Base-by-base conservation (phyloP, 2,329 filamentous ascomycete species). In the Pseudogymnoascus sp. region DNA sequence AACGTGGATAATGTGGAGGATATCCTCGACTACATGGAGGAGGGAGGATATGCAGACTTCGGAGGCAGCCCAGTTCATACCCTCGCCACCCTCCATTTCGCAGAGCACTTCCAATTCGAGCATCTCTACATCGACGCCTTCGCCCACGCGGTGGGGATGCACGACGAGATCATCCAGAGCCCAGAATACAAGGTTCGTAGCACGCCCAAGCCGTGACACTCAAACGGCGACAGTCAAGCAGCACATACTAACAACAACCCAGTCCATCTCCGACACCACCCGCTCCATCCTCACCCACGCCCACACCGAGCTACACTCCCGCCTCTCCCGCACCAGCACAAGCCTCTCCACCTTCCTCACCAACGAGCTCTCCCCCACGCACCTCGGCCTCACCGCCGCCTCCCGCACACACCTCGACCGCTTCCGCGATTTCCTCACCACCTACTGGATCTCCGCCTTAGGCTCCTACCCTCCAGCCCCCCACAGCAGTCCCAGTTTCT, bases 61-160 rank as follows among this genome's bases (percentile, higher is more conserved):
- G 79, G 81, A 2, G 82, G 85, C 65, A 84, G 85, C 65, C 84
- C 87, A 0, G 81, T 86, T 61, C 85, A 92, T 70, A 86, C 89
- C 0, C 72, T 92, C 39, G 89, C 86, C 0, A 77, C 87, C 51
- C 75, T 93, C 11, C 82, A 83, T 61, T 80, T 91, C 47, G 86
- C 88, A 1, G 90, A 93, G 70, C 77, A 80, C 21, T 87, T 86
- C 67, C 81, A 83, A 61, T 74, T 88, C 26, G 79, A 78, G 62
- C 80, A 85, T n/a, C 75, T 90, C 11, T 93, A 90, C 78, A 81
- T 86, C 10, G 83, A 90, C 69, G 86, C 90, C 0, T 91, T 93
- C 74, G 81, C 83, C 12, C 90, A 95, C 70, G 91, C 89, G 71
- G 87, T 88, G 37, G 90, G 90, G 47, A 92, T 93, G 89, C 83